A percentile compares a stretch with the other conserved stretches of the same genome.
phyloP scores from a whole-genome alignment of 306 rosid species.

The Trifolium repens region DNA sequence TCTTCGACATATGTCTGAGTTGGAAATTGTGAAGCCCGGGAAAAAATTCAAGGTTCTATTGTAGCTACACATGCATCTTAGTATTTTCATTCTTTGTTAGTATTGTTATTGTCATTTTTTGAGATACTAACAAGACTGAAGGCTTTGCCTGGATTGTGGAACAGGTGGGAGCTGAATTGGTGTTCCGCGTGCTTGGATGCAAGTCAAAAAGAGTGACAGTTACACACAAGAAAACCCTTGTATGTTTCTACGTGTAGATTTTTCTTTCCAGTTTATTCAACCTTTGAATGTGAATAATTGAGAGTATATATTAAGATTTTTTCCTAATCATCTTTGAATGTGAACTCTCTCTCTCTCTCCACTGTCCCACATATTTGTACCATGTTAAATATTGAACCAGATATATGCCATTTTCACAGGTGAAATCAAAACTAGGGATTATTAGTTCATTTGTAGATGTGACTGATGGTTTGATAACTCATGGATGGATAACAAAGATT shows the following conservation, averaged over 20 bases:
- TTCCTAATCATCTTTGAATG: not conserved
- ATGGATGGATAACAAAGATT: slow-evolving; percentile 97
- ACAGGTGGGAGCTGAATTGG: slow-evolving; percentile 90
- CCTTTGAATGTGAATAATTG: slow-evolving; percentile 4
- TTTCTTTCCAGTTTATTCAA: slow-evolving; percentile 14
- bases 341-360: too few relatives aligned
- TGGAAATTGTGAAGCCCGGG: slow-evolving; percentile 89
- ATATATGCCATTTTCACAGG: slow-evolving; percentile 53
- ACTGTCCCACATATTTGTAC: not conserved
- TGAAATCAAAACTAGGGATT: slow-evolving; percentile 82
- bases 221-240: slow-evolving; percentile 95
- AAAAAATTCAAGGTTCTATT: slow-evolving; percentile 79
- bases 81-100: not conserved
- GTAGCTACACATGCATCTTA: slow-evolving; percentile 16
- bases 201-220: slow-evolving; percentile 95
- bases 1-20: slow-evolving; percentile 91
- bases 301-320: not conserved
- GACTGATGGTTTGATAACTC: slow-evolving; percentile 78
- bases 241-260: slow-evolving; percentile 49
- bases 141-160: slow-evolving; percentile 45
- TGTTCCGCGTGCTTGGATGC: slow-evolving; percentile 92
- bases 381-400: slow-evolving; percentile 40
- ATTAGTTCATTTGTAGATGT: slow-evolving; percentile 83
- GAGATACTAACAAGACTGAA: slow-evolving; percentile 30
- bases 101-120: not conserved